These are phyloP conservation scores for Isoetes taiwanensis DNA, from an alignment of 75 land plant species.

Conservation along the genomic window DNA sequence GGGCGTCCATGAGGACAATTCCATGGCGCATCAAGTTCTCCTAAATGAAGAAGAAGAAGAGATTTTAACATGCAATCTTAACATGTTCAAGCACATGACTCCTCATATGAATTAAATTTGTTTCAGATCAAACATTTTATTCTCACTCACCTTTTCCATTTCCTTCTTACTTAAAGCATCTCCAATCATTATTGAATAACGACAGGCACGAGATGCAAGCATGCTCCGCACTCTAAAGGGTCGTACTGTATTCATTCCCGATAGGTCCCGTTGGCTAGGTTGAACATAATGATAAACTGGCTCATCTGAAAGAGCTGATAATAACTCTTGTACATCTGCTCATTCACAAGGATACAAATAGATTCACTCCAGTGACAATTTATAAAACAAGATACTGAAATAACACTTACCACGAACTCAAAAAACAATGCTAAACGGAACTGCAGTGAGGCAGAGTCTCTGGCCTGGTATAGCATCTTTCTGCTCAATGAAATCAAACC, in stretches of 20 bases:
- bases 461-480: constrained; percentile 56
- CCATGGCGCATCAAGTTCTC: constrained; percentile 76
- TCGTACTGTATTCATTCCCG: constrained; percentile 50
- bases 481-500: constrained; percentile 63
- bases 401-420: constrained; percentile 66
- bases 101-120: neutral
- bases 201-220: constrained; percentile 95
- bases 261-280: too few species aligned
- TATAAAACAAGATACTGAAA: too few species aligned
- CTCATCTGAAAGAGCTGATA: constrained; percentile 59
- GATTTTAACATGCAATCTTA: too few species aligned
- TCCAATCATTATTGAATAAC: constrained; percentile 85
- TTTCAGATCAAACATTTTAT: neutral
- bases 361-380: neutral
- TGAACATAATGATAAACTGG: constrained; percentile 23
- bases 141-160: constrained; percentile 56
- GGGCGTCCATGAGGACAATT: constrained; percentile 98
- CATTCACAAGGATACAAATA: neutral
- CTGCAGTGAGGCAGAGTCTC: constrained; percentile 51
- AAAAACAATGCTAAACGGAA: constrained; percentile 90
- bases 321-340: constrained; percentile 87
- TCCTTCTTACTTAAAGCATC: constrained; percentile 69
- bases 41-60: constrained; percentile 56
- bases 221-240: constrained; percentile 83
- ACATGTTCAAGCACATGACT: too few species aligned